Evolutionary conservation across 495 filamentous ascomycete genomes (phyloP).

Genomic region (Coniosporium apollinis): DNA sequence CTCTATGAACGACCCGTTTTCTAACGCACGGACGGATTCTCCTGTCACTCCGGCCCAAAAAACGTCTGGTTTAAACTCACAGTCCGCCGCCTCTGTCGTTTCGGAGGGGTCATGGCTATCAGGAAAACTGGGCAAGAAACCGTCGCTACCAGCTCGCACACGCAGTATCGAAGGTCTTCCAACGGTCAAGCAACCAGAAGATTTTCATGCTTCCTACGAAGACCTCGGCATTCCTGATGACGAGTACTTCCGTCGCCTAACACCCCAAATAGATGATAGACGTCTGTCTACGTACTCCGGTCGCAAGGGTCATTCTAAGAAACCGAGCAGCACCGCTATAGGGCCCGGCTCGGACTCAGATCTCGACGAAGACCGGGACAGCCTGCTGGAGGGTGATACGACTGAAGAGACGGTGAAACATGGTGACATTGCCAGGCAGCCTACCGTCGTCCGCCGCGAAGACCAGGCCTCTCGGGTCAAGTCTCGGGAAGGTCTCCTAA

Average conservation of each 20-base stretch:
- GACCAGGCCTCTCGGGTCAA: conserved; percentile 42
- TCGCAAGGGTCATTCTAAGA: no score
- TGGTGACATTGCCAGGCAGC: conserved; percentile 20
- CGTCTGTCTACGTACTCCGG: no score
- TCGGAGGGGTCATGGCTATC: conserved; percentile 90
- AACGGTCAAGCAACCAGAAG: conserved; percentile 25
- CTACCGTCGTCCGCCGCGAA: conserved; percentile 35
- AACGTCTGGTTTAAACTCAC: conserved; percentile 33
- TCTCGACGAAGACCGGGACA: no score
- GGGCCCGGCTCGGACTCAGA: no score
- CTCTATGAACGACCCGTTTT: not conserved
- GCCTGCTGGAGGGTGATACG: conserved; percentile 9
- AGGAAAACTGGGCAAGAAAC: conserved; percentile 40
- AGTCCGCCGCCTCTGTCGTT: conserved; percentile 72
- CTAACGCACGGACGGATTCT: conserved; percentile 15
- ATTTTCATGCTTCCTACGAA: conserved; percentile 34
- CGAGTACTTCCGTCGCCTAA: conserved; percentile 42
- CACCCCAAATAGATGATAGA: conserved; percentile 28
- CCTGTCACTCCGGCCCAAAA: conserved; percentile 18
- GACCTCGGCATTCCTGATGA: conserved; percentile 47
- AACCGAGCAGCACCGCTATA: no score
- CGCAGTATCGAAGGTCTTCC: conserved; percentile 31
- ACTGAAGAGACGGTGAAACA: conserved; percentile 12
- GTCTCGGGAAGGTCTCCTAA: conserved; percentile 52
- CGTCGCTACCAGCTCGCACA: conserved; percentile 32